Base-by-base conservation (phyloP, 2,329 filamentous ascomycete genomes). In the Mollisiaceae sp. region DNA sequence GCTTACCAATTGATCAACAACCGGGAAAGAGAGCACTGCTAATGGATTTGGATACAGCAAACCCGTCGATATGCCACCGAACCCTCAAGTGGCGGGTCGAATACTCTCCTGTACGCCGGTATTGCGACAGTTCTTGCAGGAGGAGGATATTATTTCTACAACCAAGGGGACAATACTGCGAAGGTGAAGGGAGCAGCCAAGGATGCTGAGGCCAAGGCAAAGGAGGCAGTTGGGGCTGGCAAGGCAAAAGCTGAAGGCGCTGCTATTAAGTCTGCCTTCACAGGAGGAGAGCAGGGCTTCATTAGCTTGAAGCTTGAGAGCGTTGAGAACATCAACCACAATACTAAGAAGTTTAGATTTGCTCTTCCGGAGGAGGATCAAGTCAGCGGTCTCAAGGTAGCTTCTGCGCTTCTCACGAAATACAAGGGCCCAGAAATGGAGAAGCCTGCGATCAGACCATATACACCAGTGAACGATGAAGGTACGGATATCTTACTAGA, bases 321-420 rank as follows among this genome's bases (percentile, higher is more conserved):
- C 63, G 86, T 93, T 59, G 91, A 97, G 81, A 81, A 83, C 55
- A 80, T 97, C 81, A 97, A 93, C 83, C 91, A 94, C 85, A 98
- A 98, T 85, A 96, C 93, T 74, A 98, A 98, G 88, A 89, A 87
- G 74, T 85, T 98, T 77, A 89, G 91, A 73, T 98, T 99, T 81
- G 88, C 90, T 75, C 88, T 98, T 52, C 92, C 92, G 18, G 91
- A 96, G 78, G 84, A 87, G 69, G 91, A 97, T 77, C 87, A 90
- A 80, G 90, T 97, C 61, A 94, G 92, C 65, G 95, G 95, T 54
- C 82, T 99, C 65, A 80, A 86, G 41, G 82, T 97, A 69, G 89
- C 94, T 65, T 97, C 92, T 85, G 94, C 93, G 55, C 80, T 99
- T 72, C 83, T 99, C 77, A 95, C 95, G 71, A 97, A 96, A 82